Base-by-base conservation (phyloP, 805 yeast species). In the Henningerozyma blattae region DNA sequence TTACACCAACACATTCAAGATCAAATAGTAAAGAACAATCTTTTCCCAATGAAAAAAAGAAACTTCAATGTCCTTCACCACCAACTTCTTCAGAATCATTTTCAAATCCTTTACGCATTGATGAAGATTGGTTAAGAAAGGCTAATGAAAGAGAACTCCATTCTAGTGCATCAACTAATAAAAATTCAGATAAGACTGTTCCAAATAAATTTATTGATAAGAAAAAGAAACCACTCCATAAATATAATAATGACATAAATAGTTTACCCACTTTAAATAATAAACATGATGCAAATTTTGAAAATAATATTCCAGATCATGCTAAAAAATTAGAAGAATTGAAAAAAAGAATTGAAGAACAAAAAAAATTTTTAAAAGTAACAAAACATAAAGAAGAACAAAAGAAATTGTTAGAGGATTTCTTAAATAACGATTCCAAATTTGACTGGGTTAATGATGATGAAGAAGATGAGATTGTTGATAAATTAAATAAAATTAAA, bases 381-480 rank as follows among this genome's bases (percentile, higher is more conserved):
- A 46, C 38, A 16, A 36, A 41, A 27, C 55, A 46, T 30, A 44
- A 54, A 30, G 43, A 47, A 14, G 41, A 50, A 34, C 59, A 56
- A 35, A 32, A 45, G 22, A 39, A 47, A 26, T 37, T 54, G 30
- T 30, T 56, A 20, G 41, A 48, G 22, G 48, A 44, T 29, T 54
- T 56, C 36, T 39, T 54, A 24, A 52, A 46, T 28, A 47, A 43
- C 25, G 53, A 48, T 24, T 45, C 36, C 4, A 34, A 33, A 15
- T 39, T 50, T 31, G 41, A 48, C 14, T 53, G 58, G 58, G 48
- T 41, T 10, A 56, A 48, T n/a, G 58, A 54, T 18, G 48, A 43
- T 8, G 56, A 52, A 25, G 54, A 49, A 28, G 45, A 42, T n/a
- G 45, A 44, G 27, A 37, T 49, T 13, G 28, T 47, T 22, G 42